A percentile compares a stretch with the other conserved stretches of the same genome.
Evolutionary conservation across 371 early-diverging fungal genomes (phyloP).

Genomic region (Mucor racemosus): DNA sequence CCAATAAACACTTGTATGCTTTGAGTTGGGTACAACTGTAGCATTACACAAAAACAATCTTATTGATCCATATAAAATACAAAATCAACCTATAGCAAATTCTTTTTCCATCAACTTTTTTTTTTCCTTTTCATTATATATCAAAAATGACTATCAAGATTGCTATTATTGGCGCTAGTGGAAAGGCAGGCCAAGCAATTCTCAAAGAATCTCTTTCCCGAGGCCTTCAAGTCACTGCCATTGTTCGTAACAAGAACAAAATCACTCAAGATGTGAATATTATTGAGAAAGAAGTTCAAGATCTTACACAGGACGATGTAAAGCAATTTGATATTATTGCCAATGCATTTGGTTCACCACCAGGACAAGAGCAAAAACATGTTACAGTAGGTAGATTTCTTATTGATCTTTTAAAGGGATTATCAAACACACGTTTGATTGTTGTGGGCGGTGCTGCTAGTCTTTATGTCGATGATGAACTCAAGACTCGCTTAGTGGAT

Average conservation of each 20-base stretch:
- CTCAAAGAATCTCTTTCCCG: conserved; percentile 3
- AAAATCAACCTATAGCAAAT: not conserved
- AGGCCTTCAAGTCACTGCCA: conserved; percentile 7
- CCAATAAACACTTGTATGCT: too few relatives aligned
- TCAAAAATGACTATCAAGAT: not conserved
- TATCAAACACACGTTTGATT: conserved; percentile 8
- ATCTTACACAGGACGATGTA: conserved; percentile 1
- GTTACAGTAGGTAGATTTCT: not conserved
- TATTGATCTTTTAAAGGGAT: not conserved
- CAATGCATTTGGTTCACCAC: conserved; percentile 4
- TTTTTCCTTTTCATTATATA: too few relatives aligned
- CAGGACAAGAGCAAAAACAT: conserved; percentile 2
- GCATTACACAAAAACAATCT: not conserved
- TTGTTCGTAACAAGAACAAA: conserved; percentile 11
- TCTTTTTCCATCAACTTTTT: not conserved
- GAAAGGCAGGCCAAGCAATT: conserved; percentile 8
- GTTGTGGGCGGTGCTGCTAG: conserved; percentile 10
- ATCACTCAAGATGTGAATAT: not conserved
- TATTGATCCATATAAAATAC: not conserved
- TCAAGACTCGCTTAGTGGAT: conserved; percentile 6
- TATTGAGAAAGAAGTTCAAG: conserved; percentile 6
- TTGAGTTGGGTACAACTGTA: not conserved
- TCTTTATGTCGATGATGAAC: conserved; percentile 2
- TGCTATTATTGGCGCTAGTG: conserved; percentile 12
- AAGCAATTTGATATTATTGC: conserved; percentile 9